Conservation (phyloP, 1,284 basidiomycete species). For the Pseudomicrostroma phylloplanum region DNA sequence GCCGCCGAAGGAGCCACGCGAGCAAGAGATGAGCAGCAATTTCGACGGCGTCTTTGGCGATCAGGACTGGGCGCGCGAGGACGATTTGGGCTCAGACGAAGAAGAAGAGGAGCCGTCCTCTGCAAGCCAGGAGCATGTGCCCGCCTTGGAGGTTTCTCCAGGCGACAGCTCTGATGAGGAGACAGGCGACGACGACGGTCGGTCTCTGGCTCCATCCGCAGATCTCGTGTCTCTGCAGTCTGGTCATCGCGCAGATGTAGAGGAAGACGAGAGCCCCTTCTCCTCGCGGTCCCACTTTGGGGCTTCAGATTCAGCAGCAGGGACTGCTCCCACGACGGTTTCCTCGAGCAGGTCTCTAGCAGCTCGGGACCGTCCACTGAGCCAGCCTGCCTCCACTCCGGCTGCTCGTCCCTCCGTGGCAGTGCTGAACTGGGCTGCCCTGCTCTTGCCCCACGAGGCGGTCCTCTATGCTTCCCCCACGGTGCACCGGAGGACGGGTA, state of each 20-base stretch:
- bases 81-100: too few relatives aligned
- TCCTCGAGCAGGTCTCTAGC: neutral
- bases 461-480: constrained; percentile 40
- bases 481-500: constrained; percentile 34
- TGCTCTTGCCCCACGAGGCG: constrained; percentile 38
- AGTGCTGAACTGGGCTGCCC: constrained; percentile 27
- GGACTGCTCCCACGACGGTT: neutral
- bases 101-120: constrained; percentile 14
- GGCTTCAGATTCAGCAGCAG: neutral
- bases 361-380: neutral
- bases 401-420: neutral
- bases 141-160: neutral
- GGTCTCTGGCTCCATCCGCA: constrained; percentile 3
- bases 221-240: neutral
- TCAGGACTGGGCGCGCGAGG: too few relatives aligned
- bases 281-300: neutral
- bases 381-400: neutral
- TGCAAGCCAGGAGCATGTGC: neutral
- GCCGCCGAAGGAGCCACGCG: too few relatives aligned
- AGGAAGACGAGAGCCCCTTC: neutral
- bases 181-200: constrained; percentile 9
- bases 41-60: too few relatives aligned
- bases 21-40: too few relatives aligned
- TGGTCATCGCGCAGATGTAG: constrained; percentile 5
- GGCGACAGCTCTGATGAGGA: constrained; percentile 12